Percentiles rank a stretch among this genome's conserved stretches.
phyloP scores from a whole-genome alignment of 257 asterid genomes.

The Cordia subcordata region DNA sequence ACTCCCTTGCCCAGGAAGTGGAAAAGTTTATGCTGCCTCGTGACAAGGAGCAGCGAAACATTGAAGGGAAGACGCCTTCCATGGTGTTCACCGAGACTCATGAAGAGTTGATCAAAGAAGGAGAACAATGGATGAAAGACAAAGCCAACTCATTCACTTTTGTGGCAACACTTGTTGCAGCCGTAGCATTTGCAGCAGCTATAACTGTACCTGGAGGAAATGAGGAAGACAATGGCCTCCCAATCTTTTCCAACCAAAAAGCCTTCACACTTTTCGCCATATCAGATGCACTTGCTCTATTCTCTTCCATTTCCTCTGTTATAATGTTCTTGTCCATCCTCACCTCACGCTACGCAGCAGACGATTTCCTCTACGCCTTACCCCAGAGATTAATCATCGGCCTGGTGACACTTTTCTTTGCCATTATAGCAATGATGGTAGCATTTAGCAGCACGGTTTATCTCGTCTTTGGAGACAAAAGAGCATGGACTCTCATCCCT shows the following conservation, averaged over 20 bases:
- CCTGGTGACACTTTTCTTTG: constrained; percentile 6
- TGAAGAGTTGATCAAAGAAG: constrained; percentile 11
- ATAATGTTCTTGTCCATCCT: constrained; percentile 17
- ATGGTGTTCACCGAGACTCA: constrained; percentile 14
- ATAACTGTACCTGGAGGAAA: constrained; percentile 19
- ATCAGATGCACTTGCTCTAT: constrained; percentile 3
- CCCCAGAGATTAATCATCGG: constrained; percentile 15
- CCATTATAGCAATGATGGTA: constrained; percentile 8
- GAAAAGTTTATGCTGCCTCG: constrained; percentile 27
- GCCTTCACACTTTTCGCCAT: constrained; percentile 4
- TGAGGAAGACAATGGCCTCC: constrained; percentile 3
- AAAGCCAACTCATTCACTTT: constrained; percentile 13
- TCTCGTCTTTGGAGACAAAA: constrained; percentile 8
- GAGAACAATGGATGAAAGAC: constrained; percentile 21
- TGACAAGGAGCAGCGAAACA: constrained; percentile 17
- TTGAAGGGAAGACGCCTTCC: constrained; percentile 16
- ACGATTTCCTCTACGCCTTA: constrained; percentile 11
- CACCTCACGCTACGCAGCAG: constrained; percentile 15
- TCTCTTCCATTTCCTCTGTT: constrained; percentile 4
- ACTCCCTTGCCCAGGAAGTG: constrained; percentile 20
- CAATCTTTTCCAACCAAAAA: constrained; percentile 2
- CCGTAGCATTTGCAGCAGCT: constrained; percentile 15
- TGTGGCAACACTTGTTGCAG: constrained; percentile 9
- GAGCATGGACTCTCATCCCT: constrained; percentile 8
- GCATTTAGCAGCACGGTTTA: constrained; percentile 15